Conservation (phyloP, 352 stramenopile species). For the Sclerospora graminicola region DNA sequence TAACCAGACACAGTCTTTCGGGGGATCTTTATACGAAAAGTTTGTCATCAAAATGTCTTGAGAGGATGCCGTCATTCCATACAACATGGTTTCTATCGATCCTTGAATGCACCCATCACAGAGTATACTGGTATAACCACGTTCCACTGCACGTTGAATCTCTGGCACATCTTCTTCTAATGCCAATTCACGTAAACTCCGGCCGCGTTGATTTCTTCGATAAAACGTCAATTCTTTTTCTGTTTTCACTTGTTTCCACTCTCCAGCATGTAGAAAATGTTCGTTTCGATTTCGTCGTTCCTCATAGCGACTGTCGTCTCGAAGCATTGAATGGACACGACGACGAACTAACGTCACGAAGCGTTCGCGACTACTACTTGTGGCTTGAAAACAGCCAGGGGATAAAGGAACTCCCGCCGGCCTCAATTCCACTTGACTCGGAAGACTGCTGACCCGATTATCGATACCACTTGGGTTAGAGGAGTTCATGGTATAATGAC, state of each 20-base stretch:
- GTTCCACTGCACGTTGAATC: constrained; percentile 14
- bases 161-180: constrained; percentile 15
- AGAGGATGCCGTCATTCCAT: constrained; percentile 23
- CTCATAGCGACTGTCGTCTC: constrained; percentile 16
- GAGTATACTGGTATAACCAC: constrained; percentile 20
- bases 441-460: no score
- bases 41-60: constrained; percentile 27
- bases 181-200: constrained; percentile 12
- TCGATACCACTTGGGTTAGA: no score
- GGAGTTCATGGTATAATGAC: no score
- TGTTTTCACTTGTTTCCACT: constrained; percentile 38
- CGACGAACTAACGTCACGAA: constrained; percentile 21
- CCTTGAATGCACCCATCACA: constrained; percentile 22
- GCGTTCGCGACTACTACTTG: constrained; percentile 20
- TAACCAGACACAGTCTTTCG: constrained; percentile 29
- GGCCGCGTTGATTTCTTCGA: constrained; percentile 14
- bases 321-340: constrained; percentile 23
- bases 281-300: constrained; percentile 14
- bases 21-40: constrained; percentile 25
- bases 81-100: constrained; percentile 33
- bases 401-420: constrained; percentile 17
- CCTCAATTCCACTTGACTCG: constrained; percentile 5
- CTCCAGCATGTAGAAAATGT: constrained; percentile 22
- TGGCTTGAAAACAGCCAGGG: constrained; percentile 19
- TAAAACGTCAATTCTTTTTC: constrained; percentile 33